Conservation (phyloP, 2,329 filamentous ascomycete genomes). For the Periconia sp. region DNA sequence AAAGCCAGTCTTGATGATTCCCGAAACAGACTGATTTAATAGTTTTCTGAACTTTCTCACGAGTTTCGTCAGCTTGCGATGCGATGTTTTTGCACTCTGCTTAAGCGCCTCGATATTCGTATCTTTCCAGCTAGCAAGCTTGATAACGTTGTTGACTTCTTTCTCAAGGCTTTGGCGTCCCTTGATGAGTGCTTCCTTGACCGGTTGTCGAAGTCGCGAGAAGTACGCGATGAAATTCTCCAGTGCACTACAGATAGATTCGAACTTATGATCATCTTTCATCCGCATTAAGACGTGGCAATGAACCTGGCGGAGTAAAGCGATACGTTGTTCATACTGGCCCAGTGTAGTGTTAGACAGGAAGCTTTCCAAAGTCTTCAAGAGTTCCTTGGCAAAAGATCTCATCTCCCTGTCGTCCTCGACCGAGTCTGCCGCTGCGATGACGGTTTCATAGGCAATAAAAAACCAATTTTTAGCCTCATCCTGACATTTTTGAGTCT, state of each 20-base stretch:
- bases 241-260: slow-evolving; percentile 68
- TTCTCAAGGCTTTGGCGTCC: slow-evolving; percentile 83
- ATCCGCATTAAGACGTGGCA: slow-evolving; percentile 69
- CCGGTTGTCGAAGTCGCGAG: slow-evolving; percentile 69
- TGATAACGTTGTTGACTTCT: slow-evolving; percentile 89
- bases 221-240: slow-evolving; percentile 80
- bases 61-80: slow-evolving; percentile 88
- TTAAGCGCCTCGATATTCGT: slow-evolving; percentile 89
- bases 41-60: slow-evolving; percentile 87
- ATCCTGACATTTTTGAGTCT: slow-evolving; percentile 75
- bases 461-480: slow-evolving; percentile 96
- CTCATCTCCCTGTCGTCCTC: slow-evolving; percentile 63
- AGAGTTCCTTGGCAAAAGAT: slow-evolving; percentile 69
- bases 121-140: slow-evolving; percentile 96
- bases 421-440: slow-evolving; percentile 75
- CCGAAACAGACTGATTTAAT: slow-evolving; percentile 76
- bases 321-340: slow-evolving; percentile 76
- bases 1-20: slow-evolving; percentile 53
- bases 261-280: slow-evolving; percentile 57
- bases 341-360: slow-evolving; percentile 80
- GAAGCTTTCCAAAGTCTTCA: slow-evolving; percentile 80
- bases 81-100: slow-evolving; percentile 88
- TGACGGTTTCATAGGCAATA: slow-evolving; percentile 86
- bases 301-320: slow-evolving; percentile 67
- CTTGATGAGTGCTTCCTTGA: slow-evolving; percentile 68